Evolutionary conservation across 768 basidiomycete genomes (phyloP).

Genomic region (Lactifluus pinguis): DNA sequence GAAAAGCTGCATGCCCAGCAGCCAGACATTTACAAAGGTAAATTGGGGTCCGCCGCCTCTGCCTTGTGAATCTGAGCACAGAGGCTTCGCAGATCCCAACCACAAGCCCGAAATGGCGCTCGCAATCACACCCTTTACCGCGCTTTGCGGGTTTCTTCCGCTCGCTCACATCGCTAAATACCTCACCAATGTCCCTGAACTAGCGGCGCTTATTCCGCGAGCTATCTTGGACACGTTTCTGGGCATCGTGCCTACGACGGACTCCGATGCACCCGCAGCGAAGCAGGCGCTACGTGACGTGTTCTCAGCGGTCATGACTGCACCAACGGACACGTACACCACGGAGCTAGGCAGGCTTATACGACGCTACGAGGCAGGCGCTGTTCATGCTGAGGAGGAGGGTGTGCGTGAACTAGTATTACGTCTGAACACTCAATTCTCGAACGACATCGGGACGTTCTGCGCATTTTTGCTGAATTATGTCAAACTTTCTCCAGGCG

Average conservation of each 20-base stretch:
- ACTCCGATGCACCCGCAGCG: slow-evolving; percentile 36
- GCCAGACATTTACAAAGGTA: slow-evolving; percentile 89
- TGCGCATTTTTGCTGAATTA: slow-evolving; percentile 88
- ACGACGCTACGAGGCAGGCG: slow-evolving; percentile 46
- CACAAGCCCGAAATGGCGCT: slow-evolving; percentile 99
- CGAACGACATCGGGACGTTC: slow-evolving; percentile 87
- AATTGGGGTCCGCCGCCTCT: slow-evolving; percentile 10
- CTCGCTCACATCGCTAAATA: slow-evolving; percentile 58
- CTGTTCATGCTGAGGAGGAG: slow-evolving; percentile 33
- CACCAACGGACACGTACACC: slow-evolving; percentile 45
- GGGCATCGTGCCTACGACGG: slow-evolving; percentile 33
- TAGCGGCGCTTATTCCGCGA: slow-evolving; percentile 59
- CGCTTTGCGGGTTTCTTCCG: slow-evolving; percentile 90
- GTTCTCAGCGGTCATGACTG: slow-evolving; percentile 80
- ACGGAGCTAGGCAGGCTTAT: slow-evolving; percentile 50
- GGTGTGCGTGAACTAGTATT: slow-evolving; percentile 56
- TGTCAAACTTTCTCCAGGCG: slow-evolving; percentile 65
- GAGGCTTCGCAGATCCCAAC: slow-evolving; percentile 60
- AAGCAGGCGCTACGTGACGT: slow-evolving; percentile 63
- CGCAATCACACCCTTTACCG: slow-evolving; percentile 83
- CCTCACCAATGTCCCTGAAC: slow-evolving; percentile 65
- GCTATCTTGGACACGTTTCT: slow-evolving; percentile 45
- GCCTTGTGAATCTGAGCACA: slow-evolving; percentile 10
- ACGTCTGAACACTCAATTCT: slow-evolving; percentile 63
- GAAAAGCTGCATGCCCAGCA: slow-evolving; percentile 35